Percentiles rank a stretch among this genome's conserved stretches.
Evolutionary conservation across 1,139 yeast genomes (phyloP).

Genomic region (Protomyces macrosporus): DNA sequence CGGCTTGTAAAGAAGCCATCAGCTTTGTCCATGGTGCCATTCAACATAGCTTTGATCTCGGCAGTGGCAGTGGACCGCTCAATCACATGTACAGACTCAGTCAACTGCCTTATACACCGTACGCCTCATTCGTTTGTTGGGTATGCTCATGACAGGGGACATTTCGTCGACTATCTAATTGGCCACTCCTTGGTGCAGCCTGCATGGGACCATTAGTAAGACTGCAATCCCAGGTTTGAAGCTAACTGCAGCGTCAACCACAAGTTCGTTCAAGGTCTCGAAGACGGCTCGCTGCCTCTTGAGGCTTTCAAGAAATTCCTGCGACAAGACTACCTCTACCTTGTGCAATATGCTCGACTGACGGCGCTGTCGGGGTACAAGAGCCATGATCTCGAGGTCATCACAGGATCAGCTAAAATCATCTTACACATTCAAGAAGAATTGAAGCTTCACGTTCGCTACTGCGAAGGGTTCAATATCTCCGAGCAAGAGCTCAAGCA

Average conservation of each 20-base stretch:
- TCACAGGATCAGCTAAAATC: conserved; percentile 50
- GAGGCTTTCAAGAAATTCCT: conserved; percentile 54
- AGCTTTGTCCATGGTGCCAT: conserved; percentile 67
- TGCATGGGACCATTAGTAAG: conserved; percentile 50
- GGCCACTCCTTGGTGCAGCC: conserved; percentile 50
- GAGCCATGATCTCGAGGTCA: conserved; percentile 43
- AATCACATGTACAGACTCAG: conserved; percentile 30
- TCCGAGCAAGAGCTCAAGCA: conserved; percentile 46
- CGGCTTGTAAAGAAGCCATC: conserved; percentile 54
- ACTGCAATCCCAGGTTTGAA: neutral
- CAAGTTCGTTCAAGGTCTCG: conserved; percentile 54
- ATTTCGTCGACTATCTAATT: conserved; percentile 50
- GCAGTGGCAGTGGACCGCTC: conserved; percentile 36
- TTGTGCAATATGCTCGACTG: conserved; percentile 63
- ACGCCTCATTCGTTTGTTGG: neutral
- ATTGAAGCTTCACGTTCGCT: conserved; percentile 51
- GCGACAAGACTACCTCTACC: conserved; percentile 66
- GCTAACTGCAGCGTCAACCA: conserved; percentile 44
- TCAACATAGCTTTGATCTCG: conserved; percentile 33
- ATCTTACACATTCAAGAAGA: conserved; percentile 54
- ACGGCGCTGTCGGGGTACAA: conserved; percentile 62
- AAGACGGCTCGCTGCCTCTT: conserved; percentile 49
- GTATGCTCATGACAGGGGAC: conserved; percentile 35
- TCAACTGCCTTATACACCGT: conserved; percentile 35
- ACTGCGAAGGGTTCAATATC: conserved; percentile 49